Percentiles rank a stretch among this genome's conserved stretches.
Evolutionary conservation across 2,329 filamentous ascomycete species (phyloP).

Genomic region (Incumbomyces lentus): DNA sequence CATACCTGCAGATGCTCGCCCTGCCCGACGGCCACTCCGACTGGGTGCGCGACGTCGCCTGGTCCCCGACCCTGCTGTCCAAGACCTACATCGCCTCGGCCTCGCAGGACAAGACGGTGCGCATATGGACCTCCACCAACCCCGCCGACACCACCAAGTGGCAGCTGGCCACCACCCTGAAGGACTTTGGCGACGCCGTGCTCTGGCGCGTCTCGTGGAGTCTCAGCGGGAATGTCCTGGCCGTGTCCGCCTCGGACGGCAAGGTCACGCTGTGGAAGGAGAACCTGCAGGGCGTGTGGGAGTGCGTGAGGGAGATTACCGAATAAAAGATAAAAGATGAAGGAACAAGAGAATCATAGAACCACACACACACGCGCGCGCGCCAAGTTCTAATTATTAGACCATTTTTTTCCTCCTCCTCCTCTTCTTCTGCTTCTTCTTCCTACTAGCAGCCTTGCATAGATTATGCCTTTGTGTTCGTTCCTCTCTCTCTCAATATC

Average conservation of each 20-base stretch:
- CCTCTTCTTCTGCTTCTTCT: too few species aligned
- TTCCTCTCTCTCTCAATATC: too few species aligned
- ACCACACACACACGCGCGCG: too few species aligned
- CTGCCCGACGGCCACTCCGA: slow-evolving; percentile 71
- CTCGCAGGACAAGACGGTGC: slow-evolving; percentile 91
- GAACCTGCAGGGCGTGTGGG: slow-evolving; percentile 92
- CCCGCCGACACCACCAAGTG: slow-evolving; percentile 59
- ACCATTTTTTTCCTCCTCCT: too few species aligned
- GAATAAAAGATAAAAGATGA: too few species aligned
- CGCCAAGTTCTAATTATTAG: too few species aligned
- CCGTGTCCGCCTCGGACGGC: slow-evolving; percentile 89
- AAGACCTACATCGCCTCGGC: slow-evolving; percentile 96
- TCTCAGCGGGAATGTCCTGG: slow-evolving; percentile 88
- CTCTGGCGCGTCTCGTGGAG: slow-evolving; percentile 98
- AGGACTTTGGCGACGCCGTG: slow-evolving; percentile 64
- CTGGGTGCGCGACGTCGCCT: slow-evolving; percentile 96
- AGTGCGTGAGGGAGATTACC: slow-evolving; percentile 92
- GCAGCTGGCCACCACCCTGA: slow-evolving; percentile 66
- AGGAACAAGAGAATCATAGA: too few species aligned
- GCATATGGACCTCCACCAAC: slow-evolving; percentile 79
- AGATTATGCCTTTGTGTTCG: too few species aligned
- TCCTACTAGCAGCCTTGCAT: too few species aligned
- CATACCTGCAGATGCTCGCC: slow-evolving; percentile 43
- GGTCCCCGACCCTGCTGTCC: slow-evolving; percentile 87
- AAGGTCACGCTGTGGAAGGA: slow-evolving; percentile 98